Base-by-base conservation (phyloP, 768 basidiomycete genomes). In the Termitomyces sp. region DNA sequence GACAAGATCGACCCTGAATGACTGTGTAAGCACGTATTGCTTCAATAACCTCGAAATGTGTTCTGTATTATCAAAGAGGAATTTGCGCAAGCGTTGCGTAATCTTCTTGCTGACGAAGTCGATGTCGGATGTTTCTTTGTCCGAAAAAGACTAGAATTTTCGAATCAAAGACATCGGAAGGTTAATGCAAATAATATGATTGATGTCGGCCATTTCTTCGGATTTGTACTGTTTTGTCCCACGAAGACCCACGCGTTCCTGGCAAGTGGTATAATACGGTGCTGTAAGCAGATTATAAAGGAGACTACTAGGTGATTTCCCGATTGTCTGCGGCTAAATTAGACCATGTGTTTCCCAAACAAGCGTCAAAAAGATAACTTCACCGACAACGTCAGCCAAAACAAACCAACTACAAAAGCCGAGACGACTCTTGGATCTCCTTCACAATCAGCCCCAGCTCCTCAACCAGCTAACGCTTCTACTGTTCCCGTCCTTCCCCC, bases 321-420 rank as follows among this genome's bases (percentile, higher is more conserved):
- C 44, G 46, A 48, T 16, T 52, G 54, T 56, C 54, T 54, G 28
- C 9, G 49, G 6, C 49, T 28, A 30, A 54, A 57, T 24, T n/a
- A 46, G 20, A 54, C 57, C 63, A 73, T 73, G 72, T 73, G 72
- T 60, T 72, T 72, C 63, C 63, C 67, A 53, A 68, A 60, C 63
- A 72, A 69, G 60, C 63, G 65, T 30, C 71, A 71, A 61, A 67
- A 66, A 45, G 61, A 65, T 55, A 70, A 72, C 60, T 70, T 72
- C 62, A 63, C 57, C 54, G 71, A 72, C 57, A 60, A 59, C 51
- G 48, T 47, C 36, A 59, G 55, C 32, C 60, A 50, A 58, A 64
- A 68, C 55, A 60, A 54, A 46, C 54, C 64, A 26, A 54, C 50
- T 72, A 72, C 64, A 71, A 71, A 73, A 67, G 67, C 56, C 59